Conservation (phyloP, 352 stramenopile genomes). For the Elongisporangium senticosum region DNA sequence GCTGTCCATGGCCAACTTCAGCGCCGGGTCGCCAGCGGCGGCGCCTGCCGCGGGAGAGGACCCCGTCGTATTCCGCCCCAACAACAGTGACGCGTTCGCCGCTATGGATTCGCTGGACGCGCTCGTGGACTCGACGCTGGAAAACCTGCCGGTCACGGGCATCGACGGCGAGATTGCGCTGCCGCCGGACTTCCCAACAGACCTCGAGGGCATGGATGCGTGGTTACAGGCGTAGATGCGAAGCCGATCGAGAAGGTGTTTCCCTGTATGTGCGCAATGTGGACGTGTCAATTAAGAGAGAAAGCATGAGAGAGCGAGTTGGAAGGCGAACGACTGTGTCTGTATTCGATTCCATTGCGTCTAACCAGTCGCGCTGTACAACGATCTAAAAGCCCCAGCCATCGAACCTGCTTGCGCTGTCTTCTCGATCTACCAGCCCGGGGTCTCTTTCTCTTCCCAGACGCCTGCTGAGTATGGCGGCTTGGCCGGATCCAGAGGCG, state of each 20-base stretch:
- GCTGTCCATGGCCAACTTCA: conserved; percentile 69
- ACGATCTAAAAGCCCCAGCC: neutral
- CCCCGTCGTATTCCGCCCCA: conserved; percentile 13
- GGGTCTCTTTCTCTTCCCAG: conserved; percentile 60
- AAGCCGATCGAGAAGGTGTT: conserved; percentile 7
- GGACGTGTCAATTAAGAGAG: conserved; percentile 7
- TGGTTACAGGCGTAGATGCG: conserved; percentile 68
- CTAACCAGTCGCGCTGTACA: conserved; percentile 3
- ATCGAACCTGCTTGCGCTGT: neutral
- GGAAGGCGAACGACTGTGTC: neutral
- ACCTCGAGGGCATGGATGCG: conserved; percentile 76
- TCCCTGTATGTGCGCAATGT: conserved; percentile 1
- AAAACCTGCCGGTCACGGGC: conserved; percentile 64
- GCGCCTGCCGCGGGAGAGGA: conserved; percentile 2
- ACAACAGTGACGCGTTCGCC: conserved; percentile 18
- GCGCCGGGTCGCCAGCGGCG: conserved; percentile 3
- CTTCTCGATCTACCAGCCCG: conserved; percentile 46
- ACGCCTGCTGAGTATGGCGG: conserved; percentile 48
- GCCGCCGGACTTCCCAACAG: conserved; percentile 47
- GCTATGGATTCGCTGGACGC: conserved; percentile 42
- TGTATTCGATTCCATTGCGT: conserved; percentile 1
- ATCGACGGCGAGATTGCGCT: conserved; percentile 42
- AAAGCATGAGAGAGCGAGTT: conserved; percentile 8
- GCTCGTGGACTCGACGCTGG: conserved; percentile 46
- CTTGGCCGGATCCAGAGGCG: conserved; percentile 52